A percentile compares a stretch with the other conserved stretches of the same genome.
phyloP scores from a whole-genome alignment of 768 basidiomycete species.

The Chalciporus chontae region DNA sequence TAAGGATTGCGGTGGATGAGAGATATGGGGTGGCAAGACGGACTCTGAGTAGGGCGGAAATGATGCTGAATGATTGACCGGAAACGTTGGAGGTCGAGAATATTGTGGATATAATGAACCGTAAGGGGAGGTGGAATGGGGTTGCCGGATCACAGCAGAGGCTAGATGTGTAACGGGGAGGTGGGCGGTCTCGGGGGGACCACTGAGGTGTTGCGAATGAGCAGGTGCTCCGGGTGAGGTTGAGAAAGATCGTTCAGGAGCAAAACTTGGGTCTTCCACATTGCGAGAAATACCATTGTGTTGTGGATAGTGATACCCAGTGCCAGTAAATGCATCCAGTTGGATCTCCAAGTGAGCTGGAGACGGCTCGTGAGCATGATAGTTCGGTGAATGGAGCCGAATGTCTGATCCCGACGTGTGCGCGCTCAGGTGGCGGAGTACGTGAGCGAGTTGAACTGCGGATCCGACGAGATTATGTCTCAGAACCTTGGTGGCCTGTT shows the following conservation, averaged over 20 bases:
- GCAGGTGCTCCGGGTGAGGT: constrained; percentile 13
- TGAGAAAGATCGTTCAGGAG: constrained; percentile 32
- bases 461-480: constrained; percentile 66
- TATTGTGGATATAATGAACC: constrained; percentile 16
- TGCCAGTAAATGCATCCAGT: constrained; percentile 27
- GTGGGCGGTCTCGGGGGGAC: constrained; percentile 11
- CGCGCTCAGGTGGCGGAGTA: constrained; percentile 46
- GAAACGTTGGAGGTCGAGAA: constrained; percentile 3
- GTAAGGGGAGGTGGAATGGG: constrained; percentile 5
- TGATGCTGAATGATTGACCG: constrained; percentile 11
- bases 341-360: constrained; percentile 37
- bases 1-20: constrained; percentile 10
- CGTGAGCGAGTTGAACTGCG: constrained; percentile 53
- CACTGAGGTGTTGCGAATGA: constrained; percentile 8
- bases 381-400: constrained; percentile 35
- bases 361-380: constrained; percentile 29
- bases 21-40: constrained; percentile 7
- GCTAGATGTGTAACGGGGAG: constrained; percentile 8
- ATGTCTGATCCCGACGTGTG: constrained; percentile 33
- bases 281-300: constrained; percentile 17
- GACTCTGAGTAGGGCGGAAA: constrained; percentile 17
- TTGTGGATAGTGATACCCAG: constrained; percentile 29
- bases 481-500: constrained; percentile 61
- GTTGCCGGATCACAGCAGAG: constrained; percentile 7
- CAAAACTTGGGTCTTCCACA: constrained; percentile 15